A percentile compares a stretch with the other conserved stretches of the same genome.
Evolutionary conservation across 2,329 filamentous ascomycete genomes (phyloP).

Genomic region (Pseudogymnoascus sp.): DNA sequence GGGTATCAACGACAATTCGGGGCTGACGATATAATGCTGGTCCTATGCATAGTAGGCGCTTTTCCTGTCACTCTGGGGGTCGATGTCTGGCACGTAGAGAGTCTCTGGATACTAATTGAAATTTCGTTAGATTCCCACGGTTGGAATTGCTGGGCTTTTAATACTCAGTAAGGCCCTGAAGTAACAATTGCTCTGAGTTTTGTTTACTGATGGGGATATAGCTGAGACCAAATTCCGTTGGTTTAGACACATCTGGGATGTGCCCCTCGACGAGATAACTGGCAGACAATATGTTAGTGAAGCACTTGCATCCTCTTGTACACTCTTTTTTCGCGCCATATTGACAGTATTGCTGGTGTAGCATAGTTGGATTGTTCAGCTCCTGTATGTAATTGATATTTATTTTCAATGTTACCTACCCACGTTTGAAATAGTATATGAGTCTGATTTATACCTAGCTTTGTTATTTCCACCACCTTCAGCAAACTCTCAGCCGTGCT

Average conservation of each 20-base stretch:
- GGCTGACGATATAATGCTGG: constrained; percentile 3
- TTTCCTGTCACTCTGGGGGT: neutral
- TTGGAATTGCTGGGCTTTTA: neutral
- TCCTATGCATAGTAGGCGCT: neutral
- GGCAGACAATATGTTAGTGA: constrained; percentile 5
- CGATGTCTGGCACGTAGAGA: neutral
- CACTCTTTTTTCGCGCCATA: neutral
- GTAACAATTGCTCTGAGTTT: neutral
- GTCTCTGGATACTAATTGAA: neutral
- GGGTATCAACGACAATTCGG: neutral
- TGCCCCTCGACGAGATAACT: neutral
- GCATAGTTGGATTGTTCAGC: neutral
- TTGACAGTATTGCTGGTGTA: neutral
- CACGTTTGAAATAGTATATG: neutral
- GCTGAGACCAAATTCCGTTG: constrained; percentile 2
- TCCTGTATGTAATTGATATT: neutral
- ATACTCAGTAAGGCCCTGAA: neutral
- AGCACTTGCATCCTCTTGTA: neutral
- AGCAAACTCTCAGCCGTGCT: constrained; percentile 1
- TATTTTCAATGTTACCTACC: neutral
- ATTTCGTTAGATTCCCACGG: neutral
- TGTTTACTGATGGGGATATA: neutral
- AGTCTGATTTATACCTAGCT: neutral
- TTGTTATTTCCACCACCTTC: neutral
- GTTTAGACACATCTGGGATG: constrained; percentile 6